Evolutionary conservation across 768 basidiomycete genomes (phyloP).

Genomic region (Amanita jacksonii): DNA sequence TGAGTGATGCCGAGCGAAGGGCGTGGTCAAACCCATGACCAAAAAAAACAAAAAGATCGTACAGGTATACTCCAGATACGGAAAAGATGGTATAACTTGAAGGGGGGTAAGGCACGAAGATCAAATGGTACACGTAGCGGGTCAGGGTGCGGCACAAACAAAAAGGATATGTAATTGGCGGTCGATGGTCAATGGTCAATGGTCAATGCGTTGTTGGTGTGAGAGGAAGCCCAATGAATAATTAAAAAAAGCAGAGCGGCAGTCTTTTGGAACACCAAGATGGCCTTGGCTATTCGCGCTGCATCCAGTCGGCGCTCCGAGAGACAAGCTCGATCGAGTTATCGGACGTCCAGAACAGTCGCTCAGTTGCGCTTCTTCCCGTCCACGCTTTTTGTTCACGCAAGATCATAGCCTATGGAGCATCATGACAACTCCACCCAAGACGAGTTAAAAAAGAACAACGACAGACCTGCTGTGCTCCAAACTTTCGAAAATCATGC

Average conservation of each 20-base stretch:
- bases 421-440: background rate
- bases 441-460: background rate
- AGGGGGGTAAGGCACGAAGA: background rate
- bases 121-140: background rate
- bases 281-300: conserved; percentile 42
- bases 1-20: background rate
- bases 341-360: conserved; percentile 88
- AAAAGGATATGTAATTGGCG: conserved; percentile 7
- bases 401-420: conserved; percentile 80
- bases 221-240: background rate
- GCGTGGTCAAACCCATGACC: too few relatives aligned
- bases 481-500: conserved; percentile 89
- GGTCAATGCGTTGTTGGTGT: too few relatives aligned
- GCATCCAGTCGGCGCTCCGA: conserved; percentile 81
- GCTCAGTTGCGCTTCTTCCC: conserved; percentile 81
- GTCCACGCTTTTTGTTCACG: conserved; percentile 97
- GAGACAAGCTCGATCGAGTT: conserved; percentile 82
- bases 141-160: background rate
- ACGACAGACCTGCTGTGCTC: conserved; percentile 81
- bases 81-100: background rate
- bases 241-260: background rate
- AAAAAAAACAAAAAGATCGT: background rate
- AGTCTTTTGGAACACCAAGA: background rate
- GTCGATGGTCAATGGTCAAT: background rate
- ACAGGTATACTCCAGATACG: background rate